phyloP scores from a whole-genome alignment of 306 rosid genomes.

The Phaseolus lunatus region DNA sequence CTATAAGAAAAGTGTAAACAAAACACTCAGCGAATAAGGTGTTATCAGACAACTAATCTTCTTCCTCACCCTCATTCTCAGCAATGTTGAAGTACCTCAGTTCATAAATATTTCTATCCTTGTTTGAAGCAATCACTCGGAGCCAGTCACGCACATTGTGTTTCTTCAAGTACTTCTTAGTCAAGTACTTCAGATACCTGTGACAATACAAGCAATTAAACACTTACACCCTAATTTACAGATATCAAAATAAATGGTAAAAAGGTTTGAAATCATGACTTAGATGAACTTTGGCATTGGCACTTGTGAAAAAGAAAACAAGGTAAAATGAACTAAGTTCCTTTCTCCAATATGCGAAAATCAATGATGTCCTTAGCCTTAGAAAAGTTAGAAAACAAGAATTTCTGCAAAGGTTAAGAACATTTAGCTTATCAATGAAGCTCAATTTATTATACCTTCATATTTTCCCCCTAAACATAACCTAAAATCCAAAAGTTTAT shows the following conservation, averaged over 20 bases:
- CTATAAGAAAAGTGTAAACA: slow-evolving; percentile 30
- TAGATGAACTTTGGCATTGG: neutral
- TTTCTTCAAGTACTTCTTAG: slow-evolving; percentile 62
- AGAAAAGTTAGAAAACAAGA: too few relatives aligned
- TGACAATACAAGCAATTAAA: neutral
- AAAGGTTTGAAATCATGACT: neutral
- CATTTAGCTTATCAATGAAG: neutral
- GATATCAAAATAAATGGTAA: neutral
- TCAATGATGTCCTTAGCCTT: neutral
- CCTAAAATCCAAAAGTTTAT: neutral
- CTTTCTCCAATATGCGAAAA: neutral
- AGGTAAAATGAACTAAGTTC: neutral
- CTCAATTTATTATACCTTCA: neutral
- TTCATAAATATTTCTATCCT: slow-evolving; percentile 56
- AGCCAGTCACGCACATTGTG: slow-evolving; percentile 67
- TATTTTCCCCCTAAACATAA: too few relatives aligned
- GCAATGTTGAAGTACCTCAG: slow-evolving; percentile 64
- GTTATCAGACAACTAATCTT: slow-evolving; percentile 47
- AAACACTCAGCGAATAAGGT: slow-evolving; percentile 7
- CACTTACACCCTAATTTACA: neutral
- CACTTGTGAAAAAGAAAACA: neutral
- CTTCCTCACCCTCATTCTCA: slow-evolving; percentile 60
- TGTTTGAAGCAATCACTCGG: slow-evolving; percentile 60
- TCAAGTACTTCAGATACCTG: slow-evolving; percentile 60
- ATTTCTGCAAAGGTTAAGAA: neutral